phyloP scores from a whole-genome alignment of 192 early-diverging fungal genomes.

The Lunasporangiospora selenospora region DNA sequence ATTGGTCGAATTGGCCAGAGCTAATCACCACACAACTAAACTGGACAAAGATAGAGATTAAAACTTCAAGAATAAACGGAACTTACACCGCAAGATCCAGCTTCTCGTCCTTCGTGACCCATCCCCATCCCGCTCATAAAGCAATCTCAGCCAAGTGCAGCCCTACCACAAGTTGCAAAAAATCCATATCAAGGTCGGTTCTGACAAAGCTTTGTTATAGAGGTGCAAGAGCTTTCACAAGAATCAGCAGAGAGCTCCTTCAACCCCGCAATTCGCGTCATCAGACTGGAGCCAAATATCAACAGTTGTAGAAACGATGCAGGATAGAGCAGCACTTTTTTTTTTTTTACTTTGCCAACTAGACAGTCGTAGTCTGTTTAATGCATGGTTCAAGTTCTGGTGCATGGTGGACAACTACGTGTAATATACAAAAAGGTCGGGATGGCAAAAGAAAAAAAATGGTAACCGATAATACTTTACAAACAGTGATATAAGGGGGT shows the following conservation, averaged over 20 bases:
- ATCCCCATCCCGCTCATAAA: conserved; percentile 5
- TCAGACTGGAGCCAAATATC: conserved; percentile 3
- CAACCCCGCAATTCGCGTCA: conserved; percentile 5
- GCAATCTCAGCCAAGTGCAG: conserved; percentile 11
- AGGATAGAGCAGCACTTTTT: conserved; percentile 5
- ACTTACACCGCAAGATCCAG: conserved; percentile 5
- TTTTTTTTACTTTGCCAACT: no score
- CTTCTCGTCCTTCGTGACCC: neutral
- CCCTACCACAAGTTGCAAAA: conserved; percentile 1
- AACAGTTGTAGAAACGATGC: conserved; percentile 7
- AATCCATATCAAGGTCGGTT: conserved; percentile 6
- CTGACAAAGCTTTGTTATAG: conserved; percentile 8
- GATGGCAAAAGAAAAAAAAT: no score
- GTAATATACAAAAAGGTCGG: no score
- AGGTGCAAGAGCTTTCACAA: conserved; percentile 11
- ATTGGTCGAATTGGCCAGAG: conserved; percentile 7
- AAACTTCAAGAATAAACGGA: neutral
- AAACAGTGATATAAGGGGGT: no score
- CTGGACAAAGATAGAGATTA: neutral
- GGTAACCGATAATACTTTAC: no score
- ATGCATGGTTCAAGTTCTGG: no score
- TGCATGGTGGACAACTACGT: no score
- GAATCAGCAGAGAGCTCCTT: conserved; percentile 3
- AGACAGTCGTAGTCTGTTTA: no score
- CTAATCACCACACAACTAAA: conserved; percentile 9